phyloP scores from a whole-genome alignment of 2,329 filamentous ascomycete genomes.

The Monosporascus sp. region DNA sequence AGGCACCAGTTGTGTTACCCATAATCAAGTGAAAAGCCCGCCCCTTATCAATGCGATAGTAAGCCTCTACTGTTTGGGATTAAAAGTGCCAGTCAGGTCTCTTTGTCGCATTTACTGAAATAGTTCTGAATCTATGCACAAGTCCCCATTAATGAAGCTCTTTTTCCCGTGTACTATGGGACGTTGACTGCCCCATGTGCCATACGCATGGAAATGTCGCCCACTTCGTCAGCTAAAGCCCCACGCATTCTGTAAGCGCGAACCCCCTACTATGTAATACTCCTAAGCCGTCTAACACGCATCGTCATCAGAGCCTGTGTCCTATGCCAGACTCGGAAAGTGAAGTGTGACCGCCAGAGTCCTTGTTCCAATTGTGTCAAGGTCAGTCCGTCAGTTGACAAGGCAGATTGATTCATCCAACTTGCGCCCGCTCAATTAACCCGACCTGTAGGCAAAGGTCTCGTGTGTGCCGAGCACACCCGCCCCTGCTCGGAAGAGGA shows the following conservation, averaged over 20 bases:
- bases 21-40: too few relatives aligned
- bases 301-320: conserved; percentile 37
- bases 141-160: not conserved
- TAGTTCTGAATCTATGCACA: not conserved
- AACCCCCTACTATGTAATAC: not conserved
- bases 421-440: conserved; percentile 2
- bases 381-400: conserved; percentile 29
- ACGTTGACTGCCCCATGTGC: not conserved
- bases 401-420: not conserved
- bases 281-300: not conserved
- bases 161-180: not conserved
- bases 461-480: conserved; percentile 55
- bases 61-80: too few relatives aligned
- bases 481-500: conserved; percentile 53
- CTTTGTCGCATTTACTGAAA: too few relatives aligned
- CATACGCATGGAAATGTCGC: conserved; percentile 12
- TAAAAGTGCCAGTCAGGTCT: too few relatives aligned
- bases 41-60: too few relatives aligned
- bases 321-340: conserved; percentile 56
- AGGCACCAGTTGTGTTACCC: too few relatives aligned
- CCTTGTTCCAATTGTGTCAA: conserved; percentile 57
- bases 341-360: conserved; percentile 55
- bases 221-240: conserved; percentile 19
- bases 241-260: conserved; percentile 20
- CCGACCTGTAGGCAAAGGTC: conserved; percentile 45